phyloP scores from a whole-genome alignment of 805 yeast genomes.

The Ogataea glucozyma region DNA sequence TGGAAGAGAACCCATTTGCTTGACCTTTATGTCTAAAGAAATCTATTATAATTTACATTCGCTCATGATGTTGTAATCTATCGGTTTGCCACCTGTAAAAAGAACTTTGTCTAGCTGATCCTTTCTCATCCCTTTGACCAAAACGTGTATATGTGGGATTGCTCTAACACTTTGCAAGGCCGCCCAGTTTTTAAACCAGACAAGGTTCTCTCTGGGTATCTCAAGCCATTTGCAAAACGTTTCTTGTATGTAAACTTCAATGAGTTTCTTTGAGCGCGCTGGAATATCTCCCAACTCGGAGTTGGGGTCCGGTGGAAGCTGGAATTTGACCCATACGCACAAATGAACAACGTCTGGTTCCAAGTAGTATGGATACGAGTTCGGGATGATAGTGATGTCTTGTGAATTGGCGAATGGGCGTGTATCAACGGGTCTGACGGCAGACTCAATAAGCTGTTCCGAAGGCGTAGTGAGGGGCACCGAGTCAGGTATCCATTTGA shows the following conservation, averaged over 20 bases:
- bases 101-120: constrained; percentile 26
- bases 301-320: constrained; percentile 51
- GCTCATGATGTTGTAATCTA: constrained; percentile 10
- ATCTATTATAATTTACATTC: constrained; percentile 10
- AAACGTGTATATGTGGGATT: constrained; percentile 70
- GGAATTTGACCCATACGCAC: constrained; percentile 66
- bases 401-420: constrained; percentile 42
- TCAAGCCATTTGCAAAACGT: constrained; percentile 52
- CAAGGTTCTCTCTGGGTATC: constrained; percentile 39
- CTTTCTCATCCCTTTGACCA: constrained; percentile 44
- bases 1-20: constrained; percentile 22
- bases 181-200: constrained; percentile 77
- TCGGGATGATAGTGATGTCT: constrained; percentile 49
- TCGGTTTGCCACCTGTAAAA: constrained; percentile 25
- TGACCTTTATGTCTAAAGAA: not conserved
- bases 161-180: constrained; percentile 65
- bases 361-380: constrained; percentile 70
- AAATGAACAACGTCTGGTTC: constrained; percentile 53
- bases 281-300: constrained; percentile 55
- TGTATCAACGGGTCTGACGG: constrained; percentile 34
- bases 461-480: constrained; percentile 20
- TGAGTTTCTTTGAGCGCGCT: constrained; percentile 38
- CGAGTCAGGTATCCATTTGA: constrained; percentile 48
- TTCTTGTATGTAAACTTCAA: constrained; percentile 46
- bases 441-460: constrained; percentile 15